Base-by-base conservation (phyloP, 305 asterid species). In the Solanum chacoense region DNA sequence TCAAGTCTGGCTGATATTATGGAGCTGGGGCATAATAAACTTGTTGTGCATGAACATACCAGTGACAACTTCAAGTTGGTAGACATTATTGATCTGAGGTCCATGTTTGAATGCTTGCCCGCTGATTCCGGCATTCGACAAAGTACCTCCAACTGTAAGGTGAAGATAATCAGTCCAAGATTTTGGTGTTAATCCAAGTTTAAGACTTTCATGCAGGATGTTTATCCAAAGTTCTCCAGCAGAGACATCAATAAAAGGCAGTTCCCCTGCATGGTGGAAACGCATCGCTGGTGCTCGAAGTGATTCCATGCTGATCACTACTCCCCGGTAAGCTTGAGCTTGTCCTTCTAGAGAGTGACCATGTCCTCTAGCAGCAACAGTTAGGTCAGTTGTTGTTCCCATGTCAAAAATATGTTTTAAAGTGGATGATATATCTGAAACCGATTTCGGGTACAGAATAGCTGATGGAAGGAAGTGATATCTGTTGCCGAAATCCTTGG, bases 81-180 rank as follows among this genome's bases (percentile, higher is more conserved):
- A 91, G 81, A 96, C 99, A 89, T 97, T 97, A 90, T 92, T 93
- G 91, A 96, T 98, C 93, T 96, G 99, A 6, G 99, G 99, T 13
- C 99, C 99, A 83, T 98, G 96, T 69, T 72, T 81, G 91, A 98
- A 96, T 20, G 99, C 99, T 89, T 98, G 99, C 38, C 99, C 99
- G 40, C 99, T 98, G 86, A 98, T 93, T 55, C 99, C 99, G 5
- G 98, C 99, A 86, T 96, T 95, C 7, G 99, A 98, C 88, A 96
- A 89, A 45, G 99, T 98, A 14, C 99, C 99, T 7, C 99, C 99
- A 28, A 98, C 98, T 1, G 98, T 94, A 32, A 98, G 96, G 91
- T 94, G 98, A 88, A 98, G 97, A 92, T 98, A 98, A 90, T 96
- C 98, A 2, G 99, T 98, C 99, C 99, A 98, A 5, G 99, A 98